Percentiles rank a stretch among this genome's conserved stretches.
Evolutionary conservation across 2,329 filamentous ascomycete genomes (phyloP).

Genomic region (Pseudogymnoascus sp.): DNA sequence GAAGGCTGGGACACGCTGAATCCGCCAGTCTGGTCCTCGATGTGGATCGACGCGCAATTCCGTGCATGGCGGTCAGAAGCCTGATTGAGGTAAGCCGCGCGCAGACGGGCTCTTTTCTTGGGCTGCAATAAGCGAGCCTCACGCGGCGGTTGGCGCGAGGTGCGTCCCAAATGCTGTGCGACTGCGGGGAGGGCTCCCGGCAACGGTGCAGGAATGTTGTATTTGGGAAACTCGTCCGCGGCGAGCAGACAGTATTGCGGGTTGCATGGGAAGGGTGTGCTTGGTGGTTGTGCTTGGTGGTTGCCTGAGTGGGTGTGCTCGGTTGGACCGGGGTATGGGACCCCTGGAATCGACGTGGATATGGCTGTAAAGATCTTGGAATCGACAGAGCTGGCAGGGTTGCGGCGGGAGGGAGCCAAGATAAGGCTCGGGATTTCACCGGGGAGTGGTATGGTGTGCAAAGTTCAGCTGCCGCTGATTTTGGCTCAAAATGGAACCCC

Average conservation of each 20-base stretch:
- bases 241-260: background rate
- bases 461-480: background rate
- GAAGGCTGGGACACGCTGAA: background rate
- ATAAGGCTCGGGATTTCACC: background rate
- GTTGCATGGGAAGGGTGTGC: background rate
- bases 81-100: background rate
- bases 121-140: background rate
- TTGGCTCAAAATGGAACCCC: background rate
- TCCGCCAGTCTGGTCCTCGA: constrained; percentile 1
- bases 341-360: background rate
- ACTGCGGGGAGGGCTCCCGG: background rate
- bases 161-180: background rate
- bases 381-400: background rate
- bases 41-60: background rate
- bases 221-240: background rate
- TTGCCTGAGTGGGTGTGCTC: background rate
- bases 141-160: background rate
- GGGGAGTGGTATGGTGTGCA: background rate
- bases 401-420: background rate
- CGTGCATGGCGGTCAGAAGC: background rate
- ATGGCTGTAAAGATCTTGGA: background rate
- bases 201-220: background rate
- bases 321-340: background rate
- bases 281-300: background rate
- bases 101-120: background rate